A percentile compares a stretch with the other conserved stretches of the same genome.
Conservation (phyloP, 305 asterid genomes). For the Nicotiana rustica region DNA sequence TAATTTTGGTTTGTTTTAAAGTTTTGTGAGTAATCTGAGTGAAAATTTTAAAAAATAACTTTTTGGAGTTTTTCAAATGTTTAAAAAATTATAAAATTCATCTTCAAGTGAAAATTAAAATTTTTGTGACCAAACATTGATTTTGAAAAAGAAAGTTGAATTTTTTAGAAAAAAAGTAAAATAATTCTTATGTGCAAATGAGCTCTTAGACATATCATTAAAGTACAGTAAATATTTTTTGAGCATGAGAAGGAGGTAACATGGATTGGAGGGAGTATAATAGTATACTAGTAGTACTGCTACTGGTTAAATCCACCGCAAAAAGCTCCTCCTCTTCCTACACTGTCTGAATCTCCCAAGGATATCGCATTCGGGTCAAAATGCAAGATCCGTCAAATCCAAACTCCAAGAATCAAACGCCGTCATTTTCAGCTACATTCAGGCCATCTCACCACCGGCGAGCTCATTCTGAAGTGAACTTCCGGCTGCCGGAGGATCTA, state of each 20-base stretch:
- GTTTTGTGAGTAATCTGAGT: too few relatives aligned
- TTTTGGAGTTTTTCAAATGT: too few relatives aligned
- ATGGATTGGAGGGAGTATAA: constrained; percentile 3
- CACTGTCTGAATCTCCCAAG: background rate
- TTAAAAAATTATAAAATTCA: too few relatives aligned
- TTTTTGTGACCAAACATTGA: too few relatives aligned
- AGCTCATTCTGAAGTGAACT: constrained; percentile 75
- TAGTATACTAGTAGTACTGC: background rate
- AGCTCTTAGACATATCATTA: too few relatives aligned
- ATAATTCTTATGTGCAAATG: too few relatives aligned
- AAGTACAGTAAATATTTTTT: too few relatives aligned
- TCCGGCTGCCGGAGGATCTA: constrained; percentile 66
- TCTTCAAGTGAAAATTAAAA: too few relatives aligned
- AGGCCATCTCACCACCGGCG: constrained; percentile 66
- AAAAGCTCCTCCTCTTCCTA: constrained; percentile 21
- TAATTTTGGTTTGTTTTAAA: too few relatives aligned
- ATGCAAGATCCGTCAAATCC: constrained; percentile 50
- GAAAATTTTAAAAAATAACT: too few relatives aligned
- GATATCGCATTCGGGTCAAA: constrained; percentile 23
- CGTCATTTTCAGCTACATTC: constrained; percentile 35
- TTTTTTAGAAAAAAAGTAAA: too few relatives aligned
- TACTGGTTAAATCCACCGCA: constrained; percentile 7
- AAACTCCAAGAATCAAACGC: constrained; percentile 31
- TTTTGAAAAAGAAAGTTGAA: too few relatives aligned
- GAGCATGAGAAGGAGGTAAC: background rate